phyloP scores from a whole-genome alignment of 1,139 yeast genomes.

The Lodderomyces metapsilosis region DNA sequence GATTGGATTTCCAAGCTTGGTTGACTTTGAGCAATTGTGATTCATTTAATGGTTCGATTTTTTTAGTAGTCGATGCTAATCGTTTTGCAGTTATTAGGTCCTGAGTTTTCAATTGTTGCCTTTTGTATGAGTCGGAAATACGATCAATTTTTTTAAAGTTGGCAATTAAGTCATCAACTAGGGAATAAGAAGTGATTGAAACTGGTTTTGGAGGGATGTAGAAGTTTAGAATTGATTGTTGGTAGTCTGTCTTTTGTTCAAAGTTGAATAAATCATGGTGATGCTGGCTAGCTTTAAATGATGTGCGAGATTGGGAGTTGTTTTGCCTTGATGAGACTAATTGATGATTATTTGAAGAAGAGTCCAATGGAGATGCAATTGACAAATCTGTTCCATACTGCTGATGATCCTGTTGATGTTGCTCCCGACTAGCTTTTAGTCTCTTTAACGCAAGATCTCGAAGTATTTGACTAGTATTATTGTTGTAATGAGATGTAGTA shows the following conservation, averaged over 20 bases:
- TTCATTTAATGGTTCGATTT: conserved; percentile 16
- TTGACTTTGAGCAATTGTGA: conserved; percentile 23
- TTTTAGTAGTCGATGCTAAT: conserved; percentile 9
- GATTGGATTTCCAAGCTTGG: conserved; percentile 23
- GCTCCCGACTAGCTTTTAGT: not conserved
- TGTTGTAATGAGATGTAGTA: not conserved
- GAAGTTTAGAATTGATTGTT: conserved; percentile 19
- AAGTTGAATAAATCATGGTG: conserved; percentile 1
- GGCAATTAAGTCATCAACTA: conserved; percentile 19
- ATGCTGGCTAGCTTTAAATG: too few species aligned
- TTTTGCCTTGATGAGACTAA: not conserved
- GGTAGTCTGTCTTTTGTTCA: conserved; percentile 12
- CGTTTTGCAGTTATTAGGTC: conserved; percentile 19
- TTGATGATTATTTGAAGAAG: not conserved
- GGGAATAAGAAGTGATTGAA: conserved; percentile 16
- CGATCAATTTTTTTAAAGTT: conserved; percentile 17
- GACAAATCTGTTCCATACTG: conserved; percentile 17
- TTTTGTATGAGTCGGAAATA: conserved; percentile 16
- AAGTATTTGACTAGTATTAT: conserved; percentile 3
- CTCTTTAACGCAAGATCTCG: conserved; percentile 6
- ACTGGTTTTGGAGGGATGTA: conserved; percentile 19
- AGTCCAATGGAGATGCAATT: conserved; percentile 9
- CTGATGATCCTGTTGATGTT: not conserved
- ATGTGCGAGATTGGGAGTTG: too few species aligned
- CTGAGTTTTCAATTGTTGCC: conserved; percentile 16